Evolutionary conservation across 768 basidiomycete species (phyloP).

Genomic region (Suillus bovinus): DNA sequence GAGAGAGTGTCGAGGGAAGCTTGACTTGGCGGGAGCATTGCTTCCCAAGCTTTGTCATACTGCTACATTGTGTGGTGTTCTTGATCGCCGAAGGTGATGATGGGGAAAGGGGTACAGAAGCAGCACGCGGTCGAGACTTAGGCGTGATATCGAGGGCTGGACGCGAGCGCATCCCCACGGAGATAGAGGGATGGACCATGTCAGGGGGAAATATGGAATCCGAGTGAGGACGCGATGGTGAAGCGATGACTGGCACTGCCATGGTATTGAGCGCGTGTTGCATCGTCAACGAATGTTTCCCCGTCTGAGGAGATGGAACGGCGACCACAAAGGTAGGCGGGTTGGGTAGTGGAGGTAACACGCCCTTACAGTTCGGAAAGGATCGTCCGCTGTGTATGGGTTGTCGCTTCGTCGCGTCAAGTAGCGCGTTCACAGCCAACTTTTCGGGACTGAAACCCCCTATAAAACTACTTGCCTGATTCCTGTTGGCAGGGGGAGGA

Average conservation of each 20-base stretch:
- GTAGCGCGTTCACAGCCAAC: conserved; percentile 11
- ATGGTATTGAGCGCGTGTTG: conserved; percentile 29
- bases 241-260: conserved; percentile 18
- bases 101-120: conserved; percentile 20
- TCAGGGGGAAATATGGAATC: conserved; percentile 23
- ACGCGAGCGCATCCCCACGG: conserved; percentile 13
- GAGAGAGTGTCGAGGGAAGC: conserved; percentile 29
- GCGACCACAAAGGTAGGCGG: conserved; percentile 28
- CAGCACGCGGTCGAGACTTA: conserved; percentile 20
- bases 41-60: conserved; percentile 62
- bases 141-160: conserved; percentile 15
- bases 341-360: conserved; percentile 26
- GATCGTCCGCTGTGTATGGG: conserved; percentile 7
- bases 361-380: conserved; percentile 13
- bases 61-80: conserved; percentile 52
- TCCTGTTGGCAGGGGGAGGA: conserved; percentile 5
- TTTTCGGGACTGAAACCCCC: conserved; percentile 47
- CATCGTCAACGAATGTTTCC: conserved; percentile 37
- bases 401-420: conserved; percentile 14
- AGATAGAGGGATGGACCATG: conserved; percentile 8
- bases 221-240: conserved; percentile 36
- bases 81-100: conserved; percentile 20
- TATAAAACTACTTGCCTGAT: conserved; percentile 35
- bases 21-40: conserved; percentile 64
- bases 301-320: conserved; percentile 40